phyloP scores from a whole-genome alignment of 1,284 basidiomycete genomes.

The Kwoniella shivajii region DNA sequence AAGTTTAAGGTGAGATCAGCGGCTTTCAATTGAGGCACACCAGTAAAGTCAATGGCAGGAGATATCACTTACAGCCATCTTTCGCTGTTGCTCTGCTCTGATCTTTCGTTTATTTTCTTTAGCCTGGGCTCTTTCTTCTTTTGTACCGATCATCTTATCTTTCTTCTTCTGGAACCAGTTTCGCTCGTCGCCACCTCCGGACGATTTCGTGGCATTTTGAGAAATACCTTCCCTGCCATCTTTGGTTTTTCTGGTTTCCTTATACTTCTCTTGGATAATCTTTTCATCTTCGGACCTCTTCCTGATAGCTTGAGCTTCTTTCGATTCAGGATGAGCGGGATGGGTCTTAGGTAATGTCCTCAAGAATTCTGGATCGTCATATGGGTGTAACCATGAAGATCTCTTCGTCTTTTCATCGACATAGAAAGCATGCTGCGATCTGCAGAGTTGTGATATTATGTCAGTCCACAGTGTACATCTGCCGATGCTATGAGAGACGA shows the following conservation, averaged over 20 bases:
- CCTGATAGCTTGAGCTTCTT: conserved; percentile 30
- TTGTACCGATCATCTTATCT: conserved; percentile 48
- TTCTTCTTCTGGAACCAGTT: conserved; percentile 47
- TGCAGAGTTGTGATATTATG: too few relatives aligned
- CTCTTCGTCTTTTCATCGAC: conserved; percentile 44
- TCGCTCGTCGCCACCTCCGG: conserved; percentile 21
- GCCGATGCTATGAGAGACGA: neutral
- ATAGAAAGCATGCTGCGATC: conserved; percentile 45
- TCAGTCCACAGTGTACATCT: neutral
- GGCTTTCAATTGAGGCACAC: neutral
- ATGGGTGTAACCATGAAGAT: conserved; percentile 47
- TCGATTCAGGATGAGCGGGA: conserved; percentile 46
- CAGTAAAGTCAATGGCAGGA: neutral
- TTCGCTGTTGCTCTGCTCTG: conserved; percentile 27
- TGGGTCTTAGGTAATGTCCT: conserved; percentile 40
- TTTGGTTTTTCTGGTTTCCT: conserved; percentile 3
- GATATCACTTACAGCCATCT: conserved; percentile 1
- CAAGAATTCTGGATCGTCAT: conserved; percentile 49
- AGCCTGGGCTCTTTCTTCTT: conserved; percentile 41
- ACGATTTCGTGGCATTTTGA: neutral
- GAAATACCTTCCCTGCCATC: conserved; percentile 1
- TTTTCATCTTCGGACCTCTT: conserved; percentile 32
- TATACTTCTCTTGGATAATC: conserved; percentile 13
- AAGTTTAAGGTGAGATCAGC: too few relatives aligned
- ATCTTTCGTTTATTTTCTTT: conserved; percentile 31